phyloP scores from a whole-genome alignment of 176 grass and related monocot species.

The Lolium rigidum region DNA sequence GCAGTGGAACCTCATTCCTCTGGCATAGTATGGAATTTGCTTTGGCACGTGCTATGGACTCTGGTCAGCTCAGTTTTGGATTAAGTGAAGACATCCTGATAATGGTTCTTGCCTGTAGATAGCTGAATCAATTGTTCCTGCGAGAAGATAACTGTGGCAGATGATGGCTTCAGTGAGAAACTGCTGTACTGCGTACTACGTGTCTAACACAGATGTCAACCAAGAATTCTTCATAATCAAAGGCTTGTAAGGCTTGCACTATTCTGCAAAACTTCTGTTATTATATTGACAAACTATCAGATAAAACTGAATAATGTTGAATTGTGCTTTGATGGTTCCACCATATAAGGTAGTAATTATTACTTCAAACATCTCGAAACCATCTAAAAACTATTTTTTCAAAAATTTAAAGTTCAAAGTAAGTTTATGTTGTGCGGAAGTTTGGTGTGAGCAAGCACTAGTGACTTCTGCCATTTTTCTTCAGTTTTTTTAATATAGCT shows the following conservation, averaged over 20 bases:
- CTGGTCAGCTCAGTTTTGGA: not conserved
- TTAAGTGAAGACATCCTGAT: not conserved
- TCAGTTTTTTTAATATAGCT: not conserved
- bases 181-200: not conserved
- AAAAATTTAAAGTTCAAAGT: not conserved
- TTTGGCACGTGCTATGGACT: not conserved
- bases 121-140: not conserved
- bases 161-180: not conserved
- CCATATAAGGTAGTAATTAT: not conserved
- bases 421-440: not conserved
- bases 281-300: not conserved
- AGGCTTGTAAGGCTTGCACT: constrained; percentile 27
- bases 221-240: constrained; percentile 8
- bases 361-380: not conserved
- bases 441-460: not conserved
- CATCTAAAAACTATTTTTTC: not conserved
- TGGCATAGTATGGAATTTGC: not conserved
- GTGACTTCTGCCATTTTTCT: not conserved
- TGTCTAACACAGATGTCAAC: not conserved
- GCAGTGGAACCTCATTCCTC: not conserved
- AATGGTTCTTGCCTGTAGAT: constrained; percentile 6
- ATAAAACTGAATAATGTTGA: not conserved
- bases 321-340: not conserved
- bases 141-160: not conserved
- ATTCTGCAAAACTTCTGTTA: not conserved